Percentiles rank a stretch among this genome's conserved stretches.
Evolutionary conservation across 768 basidiomycete genomes (phyloP).

Genomic region (Auriscalpium microsporum): DNA sequence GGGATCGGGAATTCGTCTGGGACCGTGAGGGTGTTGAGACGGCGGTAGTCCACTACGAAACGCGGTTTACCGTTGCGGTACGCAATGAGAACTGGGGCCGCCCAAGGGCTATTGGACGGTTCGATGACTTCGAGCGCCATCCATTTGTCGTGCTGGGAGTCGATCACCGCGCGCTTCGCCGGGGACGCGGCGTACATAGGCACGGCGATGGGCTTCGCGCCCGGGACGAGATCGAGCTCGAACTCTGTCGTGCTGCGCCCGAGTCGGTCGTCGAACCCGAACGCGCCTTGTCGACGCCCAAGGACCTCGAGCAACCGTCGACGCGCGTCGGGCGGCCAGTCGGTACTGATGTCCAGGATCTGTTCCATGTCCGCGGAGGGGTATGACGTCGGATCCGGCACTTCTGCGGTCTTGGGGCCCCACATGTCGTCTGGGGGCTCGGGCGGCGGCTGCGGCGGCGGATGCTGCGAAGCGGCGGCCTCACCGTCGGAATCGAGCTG

Average conservation of each 20-base stretch:
- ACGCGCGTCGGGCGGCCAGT: no score
- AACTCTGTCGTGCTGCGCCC: background rate
- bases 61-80: conserved; percentile 28
- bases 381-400: background rate
- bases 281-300: no score
- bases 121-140: conserved; percentile 27
- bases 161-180: conserved; percentile 2
- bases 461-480: background rate
- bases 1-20: conserved; percentile 23
- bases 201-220: conserved; percentile 13
- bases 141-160: conserved; percentile 14
- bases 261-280: background rate
- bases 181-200: conserved; percentile 20
- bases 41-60: conserved; percentile 24
- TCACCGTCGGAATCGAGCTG: background rate
- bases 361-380: background rate
- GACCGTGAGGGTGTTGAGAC: conserved; percentile 13
- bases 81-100: conserved; percentile 20
- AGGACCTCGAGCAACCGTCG: no score
- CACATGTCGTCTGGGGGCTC: background rate
- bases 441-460: background rate
- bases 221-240: conserved; percentile 12
- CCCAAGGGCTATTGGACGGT: conserved; percentile 28
- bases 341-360: background rate
- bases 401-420: background rate